A percentile compares a stretch with the other conserved stretches of the same genome.
These are phyloP conservation scores for Leccinum disarticulatum DNA, from an alignment of 768 basidiomycete genomes.

Conservation along the genomic window DNA sequence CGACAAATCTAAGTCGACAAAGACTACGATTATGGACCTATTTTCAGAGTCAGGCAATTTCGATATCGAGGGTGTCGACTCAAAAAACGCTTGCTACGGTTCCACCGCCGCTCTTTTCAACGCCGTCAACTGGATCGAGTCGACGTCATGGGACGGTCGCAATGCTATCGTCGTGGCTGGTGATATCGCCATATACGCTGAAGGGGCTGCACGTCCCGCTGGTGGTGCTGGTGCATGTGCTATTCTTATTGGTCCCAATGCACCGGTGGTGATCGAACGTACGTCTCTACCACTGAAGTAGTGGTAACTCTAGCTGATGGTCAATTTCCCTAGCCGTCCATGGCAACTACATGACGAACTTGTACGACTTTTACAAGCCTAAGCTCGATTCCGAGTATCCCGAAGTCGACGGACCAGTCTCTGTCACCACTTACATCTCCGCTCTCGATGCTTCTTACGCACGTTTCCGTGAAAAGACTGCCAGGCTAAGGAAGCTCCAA, in stretches of 20 bases:
- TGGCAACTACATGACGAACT: constrained; percentile 96
- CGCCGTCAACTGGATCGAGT: constrained; percentile 97
- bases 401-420: constrained; percentile 95
- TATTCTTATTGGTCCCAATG: constrained; percentile 93
- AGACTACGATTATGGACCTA: constrained; percentile 98
- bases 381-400: constrained; percentile 94
- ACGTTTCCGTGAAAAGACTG: constrained; percentile 79
- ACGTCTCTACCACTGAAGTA: constrained; percentile 36
- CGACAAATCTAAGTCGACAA: constrained; percentile 99
- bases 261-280: constrained; percentile 95
- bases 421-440: constrained; percentile 92
- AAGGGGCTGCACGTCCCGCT: constrained; percentile 91
- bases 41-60: constrained; percentile 90
- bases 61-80: constrained; percentile 98
- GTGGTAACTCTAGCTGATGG: constrained; percentile 8
- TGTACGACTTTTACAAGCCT: constrained; percentile 99
- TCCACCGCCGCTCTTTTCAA: constrained; percentile 99
- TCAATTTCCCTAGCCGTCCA: constrained; percentile 69
- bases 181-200: constrained; percentile 97
- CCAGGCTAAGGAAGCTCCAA: constrained; percentile 56
- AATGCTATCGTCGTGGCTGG: constrained; percentile 96
- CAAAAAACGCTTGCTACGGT: constrained; percentile 99
- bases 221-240: constrained; percentile 97
- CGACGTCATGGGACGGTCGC: constrained; percentile 93
- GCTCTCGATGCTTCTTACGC: constrained; percentile 90